Base-by-base conservation (phyloP, 306 rosid genomes). In the Gillenia trifoliata region DNA sequence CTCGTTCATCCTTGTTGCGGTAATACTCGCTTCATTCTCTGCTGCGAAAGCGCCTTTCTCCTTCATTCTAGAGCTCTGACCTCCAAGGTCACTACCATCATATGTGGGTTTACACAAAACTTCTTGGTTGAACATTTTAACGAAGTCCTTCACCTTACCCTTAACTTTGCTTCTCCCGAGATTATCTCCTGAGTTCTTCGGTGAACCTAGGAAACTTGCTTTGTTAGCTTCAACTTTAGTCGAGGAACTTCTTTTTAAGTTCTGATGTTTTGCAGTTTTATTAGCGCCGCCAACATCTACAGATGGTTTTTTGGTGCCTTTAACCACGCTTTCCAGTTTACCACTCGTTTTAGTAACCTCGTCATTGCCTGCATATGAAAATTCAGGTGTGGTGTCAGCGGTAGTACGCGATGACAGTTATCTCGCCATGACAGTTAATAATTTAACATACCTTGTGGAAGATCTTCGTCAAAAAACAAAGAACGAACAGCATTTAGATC, bases 101-200 rank as follows among this genome's bases (percentile, higher is more conserved):
- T 29, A 62, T 70, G 57, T 72, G 71, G 88, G 82, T 70, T 85
- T 85, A 45, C 85, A 66, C 11, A 72, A 62, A 66, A 83, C 50
- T 59, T 88, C 97, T 78, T 89, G 92, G 92, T 81, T 86, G 90
- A 95, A 95, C 73, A 92, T 82, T 81, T 86, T 90, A 57, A 89
- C 92, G 33, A 95, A 90, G 50, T 90, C 99, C 75, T 83, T 87
- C 63, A 95, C 94, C 75, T 80, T 90, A 72, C 96, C 97, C 75
- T 79, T 85, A 22, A 57, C 90, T 70, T 57, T 78, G 77, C 80
- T 83, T 78, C 86, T 85, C 47, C 85, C 89, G 64, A 65, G 59
- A 64, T 82, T 84, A 64, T 79, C 88, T 34, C 78, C 80, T 11
- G 85, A 56, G 73, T 63, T 50, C 60, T 65, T 67, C 13, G 69